Conservation (phyloP, 78 protist genomes). For the Dictyostelium capitatum region DNA sequence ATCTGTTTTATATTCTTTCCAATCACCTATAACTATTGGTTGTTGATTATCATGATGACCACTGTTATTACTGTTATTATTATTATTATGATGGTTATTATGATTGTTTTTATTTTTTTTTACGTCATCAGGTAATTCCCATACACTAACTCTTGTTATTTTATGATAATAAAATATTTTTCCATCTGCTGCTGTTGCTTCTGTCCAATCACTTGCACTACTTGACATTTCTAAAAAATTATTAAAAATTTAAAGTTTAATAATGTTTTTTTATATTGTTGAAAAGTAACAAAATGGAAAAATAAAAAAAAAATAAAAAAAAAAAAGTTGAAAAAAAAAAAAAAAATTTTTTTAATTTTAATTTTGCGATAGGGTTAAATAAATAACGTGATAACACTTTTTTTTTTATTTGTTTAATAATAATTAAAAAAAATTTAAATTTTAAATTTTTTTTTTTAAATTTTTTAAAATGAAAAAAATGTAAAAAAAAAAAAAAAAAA, state of each 20-base stretch:
- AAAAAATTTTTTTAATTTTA: too few species aligned
- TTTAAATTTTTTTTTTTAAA: too few species aligned
- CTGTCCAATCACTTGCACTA: constrained; percentile 30
- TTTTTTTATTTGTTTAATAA: too few species aligned
- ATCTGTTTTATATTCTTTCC: constrained; percentile 67
- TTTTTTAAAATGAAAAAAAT: too few species aligned
- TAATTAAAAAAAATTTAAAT: too few species aligned
- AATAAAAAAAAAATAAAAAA: neutral
- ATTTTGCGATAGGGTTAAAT: too few species aligned
- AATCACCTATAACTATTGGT: neutral
- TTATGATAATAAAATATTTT: constrained; percentile 64
- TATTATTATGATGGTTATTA: neutral
- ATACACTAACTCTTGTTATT: constrained; percentile 33
- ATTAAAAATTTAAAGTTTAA: neutral
- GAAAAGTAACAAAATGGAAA: constrained; percentile 5
- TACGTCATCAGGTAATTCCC: constrained; percentile 62
- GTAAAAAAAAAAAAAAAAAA: too few species aligned
- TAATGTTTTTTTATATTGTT: neutral
- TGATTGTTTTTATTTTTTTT: neutral
- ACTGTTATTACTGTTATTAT: neutral
- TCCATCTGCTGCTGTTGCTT: constrained; percentile 49
- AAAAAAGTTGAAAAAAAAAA: neutral
- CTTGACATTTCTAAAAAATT: constrained; percentile 1
- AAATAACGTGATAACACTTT: too few species aligned
- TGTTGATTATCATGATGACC: neutral